Evolutionary conservation across 805 yeast genomes (phyloP).

Genomic region (Torulaspora microellipsoides): DNA sequence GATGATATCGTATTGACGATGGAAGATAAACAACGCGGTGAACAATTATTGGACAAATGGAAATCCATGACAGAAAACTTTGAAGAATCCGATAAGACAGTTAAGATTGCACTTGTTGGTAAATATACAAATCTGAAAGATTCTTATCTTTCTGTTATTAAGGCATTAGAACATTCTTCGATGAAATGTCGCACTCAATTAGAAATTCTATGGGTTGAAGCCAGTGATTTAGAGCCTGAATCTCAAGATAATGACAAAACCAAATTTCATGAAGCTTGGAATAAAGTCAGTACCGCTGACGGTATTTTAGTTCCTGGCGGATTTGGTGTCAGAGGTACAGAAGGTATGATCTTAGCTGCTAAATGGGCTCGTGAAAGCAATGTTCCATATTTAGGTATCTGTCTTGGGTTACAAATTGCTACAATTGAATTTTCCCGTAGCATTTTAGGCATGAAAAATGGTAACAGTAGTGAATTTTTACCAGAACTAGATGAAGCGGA

Average conservation of each 20-base stretch:
- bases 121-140: slow-evolving; percentile 95
- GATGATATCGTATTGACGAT: slow-evolving; percentile 42
- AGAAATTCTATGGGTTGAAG: slow-evolving; percentile 94
- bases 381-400: slow-evolving; percentile 93
- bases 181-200: slow-evolving; percentile 83
- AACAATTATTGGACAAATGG: slow-evolving; percentile 71
- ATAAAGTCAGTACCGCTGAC: slow-evolving; percentile 83
- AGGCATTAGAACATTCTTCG: slow-evolving; percentile 91
- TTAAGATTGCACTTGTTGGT: slow-evolving; percentile 94
- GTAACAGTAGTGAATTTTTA: slow-evolving; percentile 81
- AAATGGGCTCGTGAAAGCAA: slow-evolving; percentile 97
- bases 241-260: slow-evolving; percentile 60
- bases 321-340: slow-evolving; percentile 94
- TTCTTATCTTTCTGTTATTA: slow-evolving; percentile 89
- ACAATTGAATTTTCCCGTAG: slow-evolving; percentile 88
- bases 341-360: slow-evolving; percentile 96
- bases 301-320: slow-evolving; percentile 99
- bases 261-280: slow-evolving; percentile 94
- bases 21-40: slow-evolving; percentile 62
- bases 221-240: slow-evolving; percentile 79
- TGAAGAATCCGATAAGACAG: slow-evolving; percentile 80
- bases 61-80: slow-evolving; percentile 67
- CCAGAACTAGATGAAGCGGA: slow-evolving; percentile 54
- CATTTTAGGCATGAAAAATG: slow-evolving; percentile 60
- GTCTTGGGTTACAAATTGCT: slow-evolving; percentile 96